These are phyloP conservation scores for Corynascus novoguineensis DNA, from an alignment of 495 filamentous ascomycete genomes.

Conservation along the genomic window DNA sequence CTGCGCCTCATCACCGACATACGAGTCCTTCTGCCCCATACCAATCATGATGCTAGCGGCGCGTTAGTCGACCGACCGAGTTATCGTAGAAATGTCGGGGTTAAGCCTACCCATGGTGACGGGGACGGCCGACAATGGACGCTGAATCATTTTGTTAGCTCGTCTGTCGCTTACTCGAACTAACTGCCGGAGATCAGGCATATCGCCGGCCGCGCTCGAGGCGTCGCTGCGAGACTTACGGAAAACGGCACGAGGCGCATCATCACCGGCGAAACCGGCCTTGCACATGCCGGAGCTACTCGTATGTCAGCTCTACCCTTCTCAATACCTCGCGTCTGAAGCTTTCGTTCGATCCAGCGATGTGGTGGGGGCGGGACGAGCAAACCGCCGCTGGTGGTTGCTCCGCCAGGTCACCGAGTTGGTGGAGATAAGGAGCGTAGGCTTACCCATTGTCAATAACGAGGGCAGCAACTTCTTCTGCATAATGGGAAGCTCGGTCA, in stretches of 20 bases:
- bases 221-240: slow-evolving; percentile 66
- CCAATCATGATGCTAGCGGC: slow-evolving; percentile 95
- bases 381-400: slow-evolving; percentile 16
- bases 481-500: slow-evolving; percentile 48
- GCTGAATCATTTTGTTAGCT: slow-evolving; percentile 50
- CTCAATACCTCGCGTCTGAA: slow-evolving; percentile 9
- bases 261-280: slow-evolving; percentile 99
- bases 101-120: slow-evolving; percentile 92
- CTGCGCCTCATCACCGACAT: slow-evolving; percentile 99
- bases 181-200: slow-evolving; percentile 7
- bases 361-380: not conserved
- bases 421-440: slow-evolving; percentile 28
- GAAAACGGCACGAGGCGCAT: slow-evolving; percentile 99
- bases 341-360: slow-evolving; percentile 7
- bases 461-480: slow-evolving; percentile 99
- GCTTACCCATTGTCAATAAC: slow-evolving; percentile 99
- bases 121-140: slow-evolving; percentile 98
- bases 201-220: not conserved
- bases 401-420: slow-evolving; percentile 23
- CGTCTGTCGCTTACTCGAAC: not conserved
- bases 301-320: slow-evolving; percentile 44
- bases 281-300: slow-evolving; percentile 99
- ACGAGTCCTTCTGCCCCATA: slow-evolving; percentile 99
- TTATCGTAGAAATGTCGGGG: not conserved
- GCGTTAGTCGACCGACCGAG: slow-evolving; percentile 16